phyloP scores from a whole-genome alignment of 2,329 filamentous ascomycete species.

The Monosporascus sp. region DNA sequence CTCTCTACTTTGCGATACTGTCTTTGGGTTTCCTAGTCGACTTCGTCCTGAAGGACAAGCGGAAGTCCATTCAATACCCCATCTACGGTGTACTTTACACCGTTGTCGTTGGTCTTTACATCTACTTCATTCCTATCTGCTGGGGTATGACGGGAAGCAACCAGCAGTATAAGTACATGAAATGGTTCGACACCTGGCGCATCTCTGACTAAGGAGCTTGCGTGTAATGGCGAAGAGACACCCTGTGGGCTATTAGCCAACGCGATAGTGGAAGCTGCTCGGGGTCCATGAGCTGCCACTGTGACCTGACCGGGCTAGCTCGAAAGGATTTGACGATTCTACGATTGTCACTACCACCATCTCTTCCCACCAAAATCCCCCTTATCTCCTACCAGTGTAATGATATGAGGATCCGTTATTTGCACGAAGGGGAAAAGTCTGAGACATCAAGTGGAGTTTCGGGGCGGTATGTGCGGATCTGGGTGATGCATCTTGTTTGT shows the following conservation, averaged over 20 bases:
- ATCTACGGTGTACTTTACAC: slow-evolving; percentile 73
- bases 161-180: slow-evolving; percentile 82
- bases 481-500: slow-evolving; percentile 8
- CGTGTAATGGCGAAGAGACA: not conserved
- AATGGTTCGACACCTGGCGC: slow-evolving; percentile 87
- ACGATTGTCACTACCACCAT: slow-evolving; percentile 2
- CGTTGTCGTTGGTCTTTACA: slow-evolving; percentile 73
- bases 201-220: slow-evolving; percentile 57
- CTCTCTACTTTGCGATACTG: slow-evolving; percentile 94
- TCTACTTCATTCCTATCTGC: slow-evolving; percentile 87
- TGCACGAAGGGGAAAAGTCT: slow-evolving; percentile 13
- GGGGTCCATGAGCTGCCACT: not conserved
- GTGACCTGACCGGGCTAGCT: slow-evolving; percentile 7
- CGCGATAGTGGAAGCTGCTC: not conserved
- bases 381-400: slow-evolving; percentile 18
- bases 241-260: not conserved
- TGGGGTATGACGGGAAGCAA: slow-evolving; percentile 91
- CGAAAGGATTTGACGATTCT: no score
- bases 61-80: slow-evolving; percentile 56
- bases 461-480: slow-evolving; percentile 13
- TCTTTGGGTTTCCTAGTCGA: slow-evolving; percentile 83
- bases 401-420: slow-evolving; percentile 16
- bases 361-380: slow-evolving; percentile 5
- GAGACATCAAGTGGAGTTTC: slow-evolving; percentile 15
- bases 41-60: slow-evolving; percentile 68